A percentile compares a stretch with the other conserved stretches of the same genome.
These are phyloP conservation scores for Fusarium xyrophilum DNA, from an alignment of 2,329 filamentous ascomycete species.

Conservation along the genomic window DNA sequence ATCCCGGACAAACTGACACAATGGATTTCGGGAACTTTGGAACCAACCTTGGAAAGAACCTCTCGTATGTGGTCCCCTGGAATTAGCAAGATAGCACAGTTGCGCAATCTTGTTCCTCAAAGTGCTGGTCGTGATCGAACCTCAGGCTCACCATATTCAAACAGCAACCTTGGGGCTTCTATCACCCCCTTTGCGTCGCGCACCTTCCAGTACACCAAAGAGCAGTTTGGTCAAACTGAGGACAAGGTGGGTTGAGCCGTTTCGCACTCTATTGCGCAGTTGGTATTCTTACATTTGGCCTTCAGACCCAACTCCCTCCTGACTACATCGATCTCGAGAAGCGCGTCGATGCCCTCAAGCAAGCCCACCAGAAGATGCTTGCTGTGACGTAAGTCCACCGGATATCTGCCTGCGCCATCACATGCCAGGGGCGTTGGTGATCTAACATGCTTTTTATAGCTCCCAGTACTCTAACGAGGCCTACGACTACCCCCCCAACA, in stretches of 20 bases:
- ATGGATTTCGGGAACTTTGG: constrained; percentile 64
- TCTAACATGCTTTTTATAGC: constrained; percentile 54
- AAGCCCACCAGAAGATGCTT: constrained; percentile 96
- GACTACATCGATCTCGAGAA: constrained; percentile 99
- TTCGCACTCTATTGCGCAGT: constrained; percentile 16
- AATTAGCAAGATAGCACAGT: constrained; percentile 21
- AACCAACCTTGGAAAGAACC: constrained; percentile 57
- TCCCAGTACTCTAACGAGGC: constrained; percentile 91
- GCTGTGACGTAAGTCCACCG: constrained; percentile 80
- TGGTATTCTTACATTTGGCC: constrained; percentile 24
- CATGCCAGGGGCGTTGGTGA: constrained; percentile 1
- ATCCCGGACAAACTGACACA: constrained; percentile 28
- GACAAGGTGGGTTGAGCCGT: constrained; percentile 72
- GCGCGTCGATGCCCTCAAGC: constrained; percentile 95
- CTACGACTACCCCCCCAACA: constrained; percentile 95
- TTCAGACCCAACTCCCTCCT: constrained; percentile 89
- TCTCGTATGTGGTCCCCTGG: constrained; percentile 54
- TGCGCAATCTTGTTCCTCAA: constrained; percentile 15
- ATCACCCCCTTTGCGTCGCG: constrained; percentile 93
- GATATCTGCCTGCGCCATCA: neutral
- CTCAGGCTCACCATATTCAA: constrained; percentile 21
- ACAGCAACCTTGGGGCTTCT: constrained; percentile 71
- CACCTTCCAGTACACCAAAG: constrained; percentile 97
- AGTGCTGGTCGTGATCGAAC: constrained; percentile 18
- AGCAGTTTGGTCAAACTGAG: constrained; percentile 92